A percentile compares a stretch with the other conserved stretches of the same genome.
Evolutionary conservation across 805 yeast species (phyloP).

Genomic region (Suhomyces canberraensis): DNA sequence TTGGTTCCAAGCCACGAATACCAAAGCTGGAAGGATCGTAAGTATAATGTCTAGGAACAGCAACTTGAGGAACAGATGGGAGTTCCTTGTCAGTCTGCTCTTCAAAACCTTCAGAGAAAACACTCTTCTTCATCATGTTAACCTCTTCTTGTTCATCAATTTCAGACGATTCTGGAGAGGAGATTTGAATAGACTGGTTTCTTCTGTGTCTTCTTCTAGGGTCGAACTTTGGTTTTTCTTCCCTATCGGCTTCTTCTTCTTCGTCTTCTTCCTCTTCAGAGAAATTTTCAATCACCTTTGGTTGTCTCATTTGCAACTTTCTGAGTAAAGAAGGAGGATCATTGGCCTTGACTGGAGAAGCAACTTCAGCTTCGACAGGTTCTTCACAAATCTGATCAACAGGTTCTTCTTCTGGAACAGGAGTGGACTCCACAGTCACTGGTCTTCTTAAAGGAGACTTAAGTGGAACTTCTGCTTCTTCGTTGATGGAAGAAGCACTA

Average conservation of each 20-base stretch:
- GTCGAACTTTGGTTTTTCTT: constrained; percentile 10
- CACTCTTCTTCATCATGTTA: constrained; percentile 5
- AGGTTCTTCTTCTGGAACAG: constrained; percentile 20
- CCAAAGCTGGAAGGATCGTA: constrained; percentile 27
- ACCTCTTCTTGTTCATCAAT: constrained; percentile 11
- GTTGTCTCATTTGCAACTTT: constrained; percentile 10
- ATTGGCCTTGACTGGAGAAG: constrained; percentile 1
- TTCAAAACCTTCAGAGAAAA: constrained; percentile 15
- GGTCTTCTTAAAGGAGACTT: constrained; percentile 13
- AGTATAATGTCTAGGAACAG: constrained; percentile 8
- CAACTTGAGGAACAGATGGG: constrained; percentile 6
- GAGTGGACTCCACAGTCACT: constrained; percentile 11
- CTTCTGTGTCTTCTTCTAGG: constrained; percentile 21
- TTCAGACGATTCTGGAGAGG: constrained; percentile 18
- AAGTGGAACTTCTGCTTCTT: constrained; percentile 10
- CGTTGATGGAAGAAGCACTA: constrained; percentile 9
- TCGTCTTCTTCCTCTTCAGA: constrained; percentile 12
- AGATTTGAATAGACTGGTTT: constrained; percentile 12
- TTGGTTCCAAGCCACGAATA: constrained; percentile 36
- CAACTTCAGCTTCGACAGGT: constrained; percentile 8
- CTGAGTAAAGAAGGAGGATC: constrained; percentile 9
- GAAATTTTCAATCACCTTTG: constrained; percentile 7
- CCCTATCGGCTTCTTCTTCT: constrained; percentile 8
- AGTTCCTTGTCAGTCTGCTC: constrained; percentile 10
- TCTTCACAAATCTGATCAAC: constrained; percentile 3